Evolutionary conservation across 2,329 filamentous ascomycete species (phyloP).

Genomic region (Immersiporthe knoxdaviesiana): DNA sequence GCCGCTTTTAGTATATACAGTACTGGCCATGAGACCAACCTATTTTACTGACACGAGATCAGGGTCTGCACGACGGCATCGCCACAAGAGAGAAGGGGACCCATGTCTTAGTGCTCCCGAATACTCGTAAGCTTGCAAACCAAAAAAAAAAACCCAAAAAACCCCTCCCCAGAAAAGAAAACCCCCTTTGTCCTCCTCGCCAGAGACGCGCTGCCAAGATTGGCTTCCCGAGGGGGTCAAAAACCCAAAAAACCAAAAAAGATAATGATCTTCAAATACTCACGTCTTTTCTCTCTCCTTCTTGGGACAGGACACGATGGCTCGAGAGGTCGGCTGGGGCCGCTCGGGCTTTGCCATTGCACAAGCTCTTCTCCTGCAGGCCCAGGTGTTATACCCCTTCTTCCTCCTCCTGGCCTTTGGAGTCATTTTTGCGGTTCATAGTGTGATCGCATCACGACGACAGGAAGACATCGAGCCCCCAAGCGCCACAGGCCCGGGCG

Average conservation of each 20-base stretch:
- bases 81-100: conserved; percentile 27
- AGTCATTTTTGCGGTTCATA: conserved; percentile 54
- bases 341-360: conserved; percentile 38
- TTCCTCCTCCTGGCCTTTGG: conserved; percentile 58
- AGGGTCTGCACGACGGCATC: conserved; percentile 29
- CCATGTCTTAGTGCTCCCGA: conserved; percentile 30
- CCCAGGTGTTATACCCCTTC: conserved; percentile 56
- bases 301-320: conserved; percentile 25
- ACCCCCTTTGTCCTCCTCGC: conserved; percentile 2
- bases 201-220: neutral
- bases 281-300: conserved; percentile 1
- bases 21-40: conserved; percentile 17
- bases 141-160: neutral
- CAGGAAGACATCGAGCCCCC: conserved; percentile 52
- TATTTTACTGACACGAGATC: conserved; percentile 29
- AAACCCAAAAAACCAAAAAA: no score
- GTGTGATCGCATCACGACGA: conserved; percentile 54
- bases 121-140: conserved; percentile 20
- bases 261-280: neutral
- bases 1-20: conserved; percentile 26
- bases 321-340: conserved; percentile 28
- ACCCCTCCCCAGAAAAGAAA: conserved; percentile 1
- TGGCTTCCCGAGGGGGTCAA: neutral
- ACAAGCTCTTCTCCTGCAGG: conserved; percentile 49
- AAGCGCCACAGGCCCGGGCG: conserved; percentile 74